phyloP scores from a whole-genome alignment of 805 yeast genomes.

The Zygotorulaspora chibaensis region DNA sequence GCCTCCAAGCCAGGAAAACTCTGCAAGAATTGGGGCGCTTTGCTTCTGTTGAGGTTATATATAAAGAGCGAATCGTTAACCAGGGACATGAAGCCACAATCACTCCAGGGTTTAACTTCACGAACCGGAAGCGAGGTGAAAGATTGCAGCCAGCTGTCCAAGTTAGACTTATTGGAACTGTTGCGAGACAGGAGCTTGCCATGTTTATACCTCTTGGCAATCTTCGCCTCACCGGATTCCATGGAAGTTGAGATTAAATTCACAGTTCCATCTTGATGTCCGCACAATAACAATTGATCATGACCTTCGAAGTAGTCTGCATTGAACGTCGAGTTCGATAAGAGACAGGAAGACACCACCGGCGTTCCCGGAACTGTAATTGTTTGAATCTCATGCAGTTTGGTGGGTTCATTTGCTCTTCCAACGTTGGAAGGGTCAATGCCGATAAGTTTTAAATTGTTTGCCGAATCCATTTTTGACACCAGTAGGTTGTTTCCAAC shows the following conservation, averaged over 20 bases:
- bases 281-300: conserved; percentile 46
- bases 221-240: conserved; percentile 57
- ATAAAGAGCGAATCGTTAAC: conserved; percentile 68
- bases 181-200: conserved; percentile 49
- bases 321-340: conserved; percentile 11
- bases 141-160: conserved; percentile 16
- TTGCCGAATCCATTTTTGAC: conserved; percentile 14
- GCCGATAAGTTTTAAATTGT: conserved; percentile 21
- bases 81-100: conserved; percentile 48
- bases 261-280: conserved; percentile 71
- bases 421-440: conserved; percentile 3
- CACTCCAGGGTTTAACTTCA: conserved; percentile 18
- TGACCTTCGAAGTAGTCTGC: conserved; percentile 14
- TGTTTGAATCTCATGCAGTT: conserved; percentile 22
- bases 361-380: conserved; percentile 27
- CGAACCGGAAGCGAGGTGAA: conserved; percentile 20
- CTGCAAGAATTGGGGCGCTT: conserved; percentile 25
- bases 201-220: conserved; percentile 76
- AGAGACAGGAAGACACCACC: conserved; percentile 14
- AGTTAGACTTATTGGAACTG: conserved; percentile 7
- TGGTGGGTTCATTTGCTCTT: conserved; percentile 1
- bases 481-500: conserved; percentile 16
- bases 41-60: conserved; percentile 64
- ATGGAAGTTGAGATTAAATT: conserved; percentile 59
- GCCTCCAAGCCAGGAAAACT: conserved; percentile 24